These are phyloP conservation scores for Acer saccharum DNA, from an alignment of 345 rosid genomes.

Conservation along the genomic window DNA sequence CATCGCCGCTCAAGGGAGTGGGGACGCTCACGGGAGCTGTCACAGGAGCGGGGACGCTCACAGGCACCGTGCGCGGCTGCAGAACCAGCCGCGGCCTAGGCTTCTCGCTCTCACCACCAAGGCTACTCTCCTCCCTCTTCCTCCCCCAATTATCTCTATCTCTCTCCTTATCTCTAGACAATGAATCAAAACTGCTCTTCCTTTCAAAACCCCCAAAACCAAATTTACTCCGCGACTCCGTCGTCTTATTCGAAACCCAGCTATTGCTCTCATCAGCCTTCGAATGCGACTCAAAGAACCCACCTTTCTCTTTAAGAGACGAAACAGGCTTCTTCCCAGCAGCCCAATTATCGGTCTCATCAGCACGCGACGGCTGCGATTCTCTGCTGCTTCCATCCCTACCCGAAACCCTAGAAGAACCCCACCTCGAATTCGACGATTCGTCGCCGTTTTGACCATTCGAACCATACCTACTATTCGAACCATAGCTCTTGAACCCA, in stretches of 20 bases:
- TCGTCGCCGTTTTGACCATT: conserved; percentile 45
- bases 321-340: conserved; percentile 52
- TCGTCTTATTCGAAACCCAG: conserved; percentile 67
- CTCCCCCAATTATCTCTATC: conserved; percentile 80
- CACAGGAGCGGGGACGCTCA: background rate
- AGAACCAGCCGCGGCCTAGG: conserved; percentile 70
- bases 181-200: conserved; percentile 68
- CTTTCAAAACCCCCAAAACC: conserved; percentile 59
- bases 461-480: conserved; percentile 31
- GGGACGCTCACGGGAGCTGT: background rate
- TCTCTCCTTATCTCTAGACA: conserved; percentile 55
- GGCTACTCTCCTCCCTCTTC: conserved; percentile 56
- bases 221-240: conserved; percentile 30
- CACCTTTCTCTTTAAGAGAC: conserved; percentile 28
- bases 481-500: conserved; percentile 60
- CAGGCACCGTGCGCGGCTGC: conserved; percentile 75
- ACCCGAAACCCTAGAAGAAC: conserved; percentile 56
- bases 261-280: conserved; percentile 87
- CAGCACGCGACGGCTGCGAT: conserved; percentile 72
- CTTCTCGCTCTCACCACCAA: conserved; percentile 23
- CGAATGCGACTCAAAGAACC: conserved; percentile 75
- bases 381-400: conserved; percentile 56
- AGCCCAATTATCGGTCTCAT: conserved; percentile 91
- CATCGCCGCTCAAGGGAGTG: conserved; percentile 14
- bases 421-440: conserved; percentile 61